Percentiles rank a stretch among this genome's conserved stretches.
Evolutionary conservation across 805 yeast species (phyloP).

Genomic region (Grigorovia transvaalensis): DNA sequence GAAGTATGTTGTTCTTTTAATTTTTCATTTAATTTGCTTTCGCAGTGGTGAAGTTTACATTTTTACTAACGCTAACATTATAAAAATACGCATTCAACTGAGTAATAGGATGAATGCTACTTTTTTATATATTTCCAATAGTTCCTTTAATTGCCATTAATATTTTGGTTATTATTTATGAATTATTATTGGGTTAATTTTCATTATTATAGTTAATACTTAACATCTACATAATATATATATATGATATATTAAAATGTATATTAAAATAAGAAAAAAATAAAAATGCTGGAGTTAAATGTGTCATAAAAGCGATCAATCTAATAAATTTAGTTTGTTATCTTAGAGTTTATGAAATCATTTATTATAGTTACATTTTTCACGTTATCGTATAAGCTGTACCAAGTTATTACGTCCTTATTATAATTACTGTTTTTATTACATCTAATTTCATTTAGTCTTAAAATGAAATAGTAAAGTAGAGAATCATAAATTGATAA

Average conservation of each 20-base stretch:
- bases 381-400: neutral
- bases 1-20: slow-evolving; percentile 36
- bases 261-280: neutral
- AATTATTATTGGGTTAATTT: slow-evolving; percentile 50
- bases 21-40: neutral
- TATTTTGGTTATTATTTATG: slow-evolving; percentile 56
- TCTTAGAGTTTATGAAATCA: slow-evolving; percentile 1
- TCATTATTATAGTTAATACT: slow-evolving; percentile 3
- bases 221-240: neutral
- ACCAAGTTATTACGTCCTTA: neutral
- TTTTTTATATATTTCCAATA: slow-evolving; percentile 6
- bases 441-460: slow-evolving; percentile 2
- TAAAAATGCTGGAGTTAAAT: neutral
- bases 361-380: slow-evolving; percentile 1
- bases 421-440: neutral
- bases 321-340: neutral
- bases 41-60: too few species aligned
- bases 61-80: too few species aligned
- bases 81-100: too few species aligned
- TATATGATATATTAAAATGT: neutral
- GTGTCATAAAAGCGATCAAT: neutral
- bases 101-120: too few species aligned
- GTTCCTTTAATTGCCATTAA: slow-evolving; percentile 66
- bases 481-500: slow-evolving; percentile 60
- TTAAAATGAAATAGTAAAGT: slow-evolving; percentile 21